Percentiles rank a stretch among this genome's conserved stretches.
These are phyloP conservation scores for Hysterium pulicare DNA, from an alignment of 2,329 filamentous ascomycete species.

Conservation along the genomic window DNA sequence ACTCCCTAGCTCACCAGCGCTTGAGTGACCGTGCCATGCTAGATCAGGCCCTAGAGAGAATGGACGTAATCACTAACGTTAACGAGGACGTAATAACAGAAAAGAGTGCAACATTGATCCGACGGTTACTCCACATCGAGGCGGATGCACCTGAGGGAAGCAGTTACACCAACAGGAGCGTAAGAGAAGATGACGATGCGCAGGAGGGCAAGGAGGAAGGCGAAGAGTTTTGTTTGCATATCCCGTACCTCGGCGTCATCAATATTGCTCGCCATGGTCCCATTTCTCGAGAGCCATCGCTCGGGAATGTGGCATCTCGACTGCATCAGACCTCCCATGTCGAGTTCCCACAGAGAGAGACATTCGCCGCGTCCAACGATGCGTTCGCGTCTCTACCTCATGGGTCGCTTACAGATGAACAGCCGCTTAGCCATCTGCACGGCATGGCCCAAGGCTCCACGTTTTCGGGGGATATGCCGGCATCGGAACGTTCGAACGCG, in stretches of 20 bases:
- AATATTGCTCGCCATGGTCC: constrained; percentile 4
- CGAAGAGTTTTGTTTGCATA: constrained; percentile 27
- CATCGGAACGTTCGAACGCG: neutral
- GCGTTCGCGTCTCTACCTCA: neutral
- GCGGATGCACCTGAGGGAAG: constrained; percentile 5
- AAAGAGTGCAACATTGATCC: constrained; percentile 3
- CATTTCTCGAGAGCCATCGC: neutral
- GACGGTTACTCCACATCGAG: constrained; percentile 5
- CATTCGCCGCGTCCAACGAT: neutral
- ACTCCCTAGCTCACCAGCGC: constrained; percentile 39
- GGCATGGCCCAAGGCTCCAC: neutral
- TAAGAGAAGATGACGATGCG: neutral
- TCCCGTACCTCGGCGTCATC: constrained; percentile 43
- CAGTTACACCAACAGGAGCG: neutral
- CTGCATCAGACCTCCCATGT: neutral
- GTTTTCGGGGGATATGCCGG: neutral
- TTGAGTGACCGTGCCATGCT: constrained; percentile 41
- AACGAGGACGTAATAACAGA: constrained; percentile 3
- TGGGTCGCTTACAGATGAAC: too few species aligned
- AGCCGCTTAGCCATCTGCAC: too few species aligned
- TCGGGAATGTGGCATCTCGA: neutral
- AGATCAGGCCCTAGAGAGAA: constrained; percentile 36
- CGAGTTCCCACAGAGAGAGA: neutral
- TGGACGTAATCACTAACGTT: constrained; percentile 19
- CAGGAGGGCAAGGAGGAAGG: neutral